Percentiles rank a stretch among this genome's conserved stretches.
These are phyloP conservation scores for Diaporthe caulivora DNA, from an alignment of 2,329 filamentous ascomycete genomes.

Conservation along the genomic window DNA sequence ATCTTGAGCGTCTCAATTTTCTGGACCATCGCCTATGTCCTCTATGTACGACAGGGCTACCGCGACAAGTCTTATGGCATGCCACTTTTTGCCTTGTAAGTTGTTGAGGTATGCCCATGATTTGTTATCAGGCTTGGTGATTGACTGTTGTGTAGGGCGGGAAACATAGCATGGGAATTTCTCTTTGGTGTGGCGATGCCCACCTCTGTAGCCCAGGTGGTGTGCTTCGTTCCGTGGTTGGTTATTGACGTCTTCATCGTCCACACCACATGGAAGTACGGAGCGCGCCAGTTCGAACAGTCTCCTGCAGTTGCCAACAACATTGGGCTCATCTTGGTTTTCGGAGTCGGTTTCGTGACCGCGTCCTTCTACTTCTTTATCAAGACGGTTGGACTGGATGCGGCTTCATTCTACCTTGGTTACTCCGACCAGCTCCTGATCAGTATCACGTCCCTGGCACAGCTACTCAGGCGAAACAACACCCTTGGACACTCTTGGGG, in stretches of 20 bases:
- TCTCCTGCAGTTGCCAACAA: slow-evolving; percentile 36
- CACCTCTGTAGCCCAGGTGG: slow-evolving; percentile 20
- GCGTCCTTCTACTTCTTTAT: slow-evolving; percentile 8
- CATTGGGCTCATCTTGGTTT: slow-evolving; percentile 3
- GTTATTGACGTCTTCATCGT: slow-evolving; percentile 35
- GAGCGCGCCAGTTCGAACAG: slow-evolving; percentile 33
- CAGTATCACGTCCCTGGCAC: slow-evolving; percentile 32
- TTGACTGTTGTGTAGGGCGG: slow-evolving; percentile 20
- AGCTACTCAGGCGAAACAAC: slow-evolving; percentile 33
- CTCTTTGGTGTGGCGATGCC: slow-evolving; percentile 33
- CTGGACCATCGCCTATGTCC: slow-evolving; percentile 38
- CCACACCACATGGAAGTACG: slow-evolving; percentile 37
- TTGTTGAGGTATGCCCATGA: not conserved
- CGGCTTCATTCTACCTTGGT: slow-evolving; percentile 22
- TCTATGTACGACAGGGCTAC: slow-evolving; percentile 37
- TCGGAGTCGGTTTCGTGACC: slow-evolving; percentile 7
- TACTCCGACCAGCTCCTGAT: slow-evolving; percentile 24
- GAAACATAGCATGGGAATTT: slow-evolving; percentile 36
- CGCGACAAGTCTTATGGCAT: slow-evolving; percentile 39
- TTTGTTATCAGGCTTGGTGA: not conserved
- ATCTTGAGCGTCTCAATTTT: slow-evolving; percentile 23
- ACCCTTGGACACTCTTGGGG: slow-evolving; percentile 36
- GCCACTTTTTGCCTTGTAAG: slow-evolving; percentile 37
- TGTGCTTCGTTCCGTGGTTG: slow-evolving; percentile 34
- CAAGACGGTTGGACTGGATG: slow-evolving; percentile 19